Conservation (phyloP, 768 basidiomycete species). For the Rhodosporidiobolus odoratus region DNA sequence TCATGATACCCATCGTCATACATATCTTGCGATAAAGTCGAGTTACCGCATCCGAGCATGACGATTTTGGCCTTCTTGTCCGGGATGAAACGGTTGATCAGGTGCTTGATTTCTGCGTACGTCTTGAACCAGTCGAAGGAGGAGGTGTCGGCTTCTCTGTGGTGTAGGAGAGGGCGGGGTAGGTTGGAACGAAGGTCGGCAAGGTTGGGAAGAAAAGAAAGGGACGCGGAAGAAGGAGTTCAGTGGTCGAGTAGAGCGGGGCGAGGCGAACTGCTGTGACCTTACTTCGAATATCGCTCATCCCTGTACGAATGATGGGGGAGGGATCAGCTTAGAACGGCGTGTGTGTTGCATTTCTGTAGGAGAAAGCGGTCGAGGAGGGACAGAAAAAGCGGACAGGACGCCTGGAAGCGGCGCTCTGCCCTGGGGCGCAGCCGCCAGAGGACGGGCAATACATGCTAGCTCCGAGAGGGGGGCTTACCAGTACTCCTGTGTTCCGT, state of each 20-base stretch:
- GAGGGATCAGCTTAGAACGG: not conserved
- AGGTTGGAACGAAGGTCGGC: too few relatives aligned
- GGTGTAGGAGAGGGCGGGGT: too few relatives aligned
- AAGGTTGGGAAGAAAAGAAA: too few relatives aligned
- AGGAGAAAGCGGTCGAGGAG: not conserved
- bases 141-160: slow-evolving; percentile 16
- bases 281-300: slow-evolving; percentile 22
- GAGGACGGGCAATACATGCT: too few relatives aligned
- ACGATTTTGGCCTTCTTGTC: slow-evolving; percentile 60
- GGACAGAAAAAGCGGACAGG: not conserved
- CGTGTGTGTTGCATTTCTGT: too few relatives aligned
- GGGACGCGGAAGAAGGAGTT: not conserved
- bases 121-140: slow-evolving; percentile 82
- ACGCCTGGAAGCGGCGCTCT: not conserved
- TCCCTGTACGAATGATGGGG: slow-evolving; percentile 1
- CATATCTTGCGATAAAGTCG: slow-evolving; percentile 56
- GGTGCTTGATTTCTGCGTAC: slow-evolving; percentile 63
- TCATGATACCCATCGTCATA: slow-evolving; percentile 78
- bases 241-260: not conserved
- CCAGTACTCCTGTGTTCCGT: slow-evolving; percentile 34
- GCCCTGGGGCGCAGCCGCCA: too few relatives aligned
- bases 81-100: slow-evolving; percentile 62
- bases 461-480: not conserved
- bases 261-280: not conserved
- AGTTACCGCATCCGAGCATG: slow-evolving; percentile 75